Base-by-base conservation (phyloP, 2,329 filamentous ascomycete genomes). In the Eurotiales sp. region DNA sequence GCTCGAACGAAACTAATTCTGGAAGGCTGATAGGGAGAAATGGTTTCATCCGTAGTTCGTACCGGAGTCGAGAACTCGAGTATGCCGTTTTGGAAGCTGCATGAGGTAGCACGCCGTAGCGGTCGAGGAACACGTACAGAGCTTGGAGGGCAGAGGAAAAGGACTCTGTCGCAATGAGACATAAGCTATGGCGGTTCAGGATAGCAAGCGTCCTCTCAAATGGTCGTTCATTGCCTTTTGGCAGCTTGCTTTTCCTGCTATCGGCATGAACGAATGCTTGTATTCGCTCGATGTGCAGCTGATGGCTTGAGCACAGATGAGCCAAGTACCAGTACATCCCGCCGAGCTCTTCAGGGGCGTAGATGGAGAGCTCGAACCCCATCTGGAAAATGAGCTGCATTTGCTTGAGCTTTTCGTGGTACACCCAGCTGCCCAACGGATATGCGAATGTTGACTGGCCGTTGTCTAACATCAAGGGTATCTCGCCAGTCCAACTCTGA, bases 251-350 rank as follows among this genome's bases (percentile, higher is more conserved):
- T 46, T 56, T 62, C 52, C 62, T 66, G 42, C 61, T 59, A 17
- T 66, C 62, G 17, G 65, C 60, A 32, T 69, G 67, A 6, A 84
- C 77, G 58, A 88, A 89, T 2, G 79, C 76, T 59, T 85, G 82
- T 59, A 93, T 89, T 48, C 87, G 81, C 59, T 90, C 85, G 21
- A 87, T 72, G 61, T 96, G 83, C 63, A 83, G 78, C 41, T 83
- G 71, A 55, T 86, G 77, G 50, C 86, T 82, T 64, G 84, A 80
- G 62, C 87, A 76, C 53, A 95, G 73, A 72, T 88, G 82, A 59
- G 88, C 82, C 56, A 96, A 73, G 66, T 96, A 90, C 84, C 87
- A 93, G 68, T 97, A 97, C 87, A 96, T 95, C 21, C 83, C 84
- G 0, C 84, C 81, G 8, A 93, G 77, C 67, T 99, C 93, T 66